Conservation (phyloP, 495 filamentous ascomycete species). For the Penicillium simplicissimum region DNA sequence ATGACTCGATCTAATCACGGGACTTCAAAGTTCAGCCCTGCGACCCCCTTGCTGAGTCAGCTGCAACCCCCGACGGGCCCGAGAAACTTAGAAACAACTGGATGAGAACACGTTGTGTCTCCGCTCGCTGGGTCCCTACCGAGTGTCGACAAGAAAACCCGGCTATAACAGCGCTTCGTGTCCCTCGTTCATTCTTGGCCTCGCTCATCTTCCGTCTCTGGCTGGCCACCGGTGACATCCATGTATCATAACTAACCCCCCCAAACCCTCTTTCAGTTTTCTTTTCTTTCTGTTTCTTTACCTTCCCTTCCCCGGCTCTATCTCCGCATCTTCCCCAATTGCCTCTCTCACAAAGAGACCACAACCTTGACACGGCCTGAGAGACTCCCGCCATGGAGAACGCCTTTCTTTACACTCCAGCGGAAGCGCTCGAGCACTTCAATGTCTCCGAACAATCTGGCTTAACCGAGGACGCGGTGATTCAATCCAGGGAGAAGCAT, state of each 20-base stretch:
- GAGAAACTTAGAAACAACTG: conserved; percentile 23
- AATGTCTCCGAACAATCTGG: conserved; percentile 65
- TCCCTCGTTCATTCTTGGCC: conserved; percentile 10
- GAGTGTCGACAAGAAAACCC: conserved; percentile 13
- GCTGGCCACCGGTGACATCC: conserved; percentile 13
- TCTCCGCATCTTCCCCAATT: conserved; percentile 20
- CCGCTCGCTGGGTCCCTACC: conserved; percentile 18
- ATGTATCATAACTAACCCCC: conserved; percentile 22
- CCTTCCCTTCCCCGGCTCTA: conserved; percentile 18
- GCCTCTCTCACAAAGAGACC: conserved; percentile 9
- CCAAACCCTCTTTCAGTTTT: conserved; percentile 7
- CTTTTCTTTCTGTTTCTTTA: conserved; percentile 16
- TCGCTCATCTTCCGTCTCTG: conserved; percentile 1
- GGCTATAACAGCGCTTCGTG: conserved; percentile 8
- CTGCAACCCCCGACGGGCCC: conserved; percentile 13
- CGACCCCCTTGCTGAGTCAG: conserved; percentile 24
- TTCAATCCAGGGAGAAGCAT: conserved; percentile 61
- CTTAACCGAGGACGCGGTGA: conserved; percentile 69
- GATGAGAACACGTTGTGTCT: conserved; percentile 45
- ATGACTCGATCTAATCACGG: neutral
- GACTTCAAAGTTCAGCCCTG: conserved; percentile 25
- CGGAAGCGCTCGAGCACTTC: conserved; percentile 72
- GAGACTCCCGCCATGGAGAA: conserved; percentile 65
- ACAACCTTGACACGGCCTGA: conserved; percentile 20
- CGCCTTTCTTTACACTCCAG: conserved; percentile 68